Percentiles rank a stretch among this genome's conserved stretches.
Evolutionary conservation across 345 rosid genomes (phyloP).

Genomic region (Eucalyptus erythrocorys): DNA sequence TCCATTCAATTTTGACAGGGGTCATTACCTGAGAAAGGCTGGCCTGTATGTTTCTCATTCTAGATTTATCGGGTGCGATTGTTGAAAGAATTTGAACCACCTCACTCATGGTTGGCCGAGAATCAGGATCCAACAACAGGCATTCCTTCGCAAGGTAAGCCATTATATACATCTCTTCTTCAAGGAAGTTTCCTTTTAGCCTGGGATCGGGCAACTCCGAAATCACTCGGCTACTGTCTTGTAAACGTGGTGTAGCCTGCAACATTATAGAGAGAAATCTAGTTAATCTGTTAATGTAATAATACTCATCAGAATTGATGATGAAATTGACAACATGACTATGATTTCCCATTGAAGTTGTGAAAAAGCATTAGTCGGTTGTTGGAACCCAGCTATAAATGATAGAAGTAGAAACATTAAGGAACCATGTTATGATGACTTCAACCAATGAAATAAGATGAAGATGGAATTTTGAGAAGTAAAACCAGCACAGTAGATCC

Average conservation of each 20-base stretch:
- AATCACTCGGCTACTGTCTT: slow-evolving; percentile 49
- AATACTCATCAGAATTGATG: not conserved
- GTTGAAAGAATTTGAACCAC: slow-evolving; percentile 95
- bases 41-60: slow-evolving; percentile 54
- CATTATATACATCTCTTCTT: slow-evolving; percentile 88
- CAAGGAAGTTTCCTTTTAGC: slow-evolving; percentile 52
- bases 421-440: not conserved
- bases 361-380: not conserved
- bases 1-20: not conserved
- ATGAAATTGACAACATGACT: not conserved
- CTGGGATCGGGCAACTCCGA: slow-evolving; percentile 80
- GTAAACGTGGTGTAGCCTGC: slow-evolving; percentile 82
- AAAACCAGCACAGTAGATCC: not conserved
- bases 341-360: not conserved
- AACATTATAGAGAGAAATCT: not conserved
- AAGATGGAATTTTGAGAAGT: not conserved
- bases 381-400: not conserved
- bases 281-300: not conserved
- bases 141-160: slow-evolving; percentile 96
- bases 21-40: slow-evolving; percentile 50
- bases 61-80: slow-evolving; percentile 58
- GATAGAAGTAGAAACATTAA: not conserved
- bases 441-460: not conserved
- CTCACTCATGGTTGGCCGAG: slow-evolving; percentile 93
- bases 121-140: slow-evolving; percentile 78